These are phyloP conservation scores for Hygrocybe coccinea DNA, from an alignment of 768 basidiomycete genomes.

Conservation along the genomic window DNA sequence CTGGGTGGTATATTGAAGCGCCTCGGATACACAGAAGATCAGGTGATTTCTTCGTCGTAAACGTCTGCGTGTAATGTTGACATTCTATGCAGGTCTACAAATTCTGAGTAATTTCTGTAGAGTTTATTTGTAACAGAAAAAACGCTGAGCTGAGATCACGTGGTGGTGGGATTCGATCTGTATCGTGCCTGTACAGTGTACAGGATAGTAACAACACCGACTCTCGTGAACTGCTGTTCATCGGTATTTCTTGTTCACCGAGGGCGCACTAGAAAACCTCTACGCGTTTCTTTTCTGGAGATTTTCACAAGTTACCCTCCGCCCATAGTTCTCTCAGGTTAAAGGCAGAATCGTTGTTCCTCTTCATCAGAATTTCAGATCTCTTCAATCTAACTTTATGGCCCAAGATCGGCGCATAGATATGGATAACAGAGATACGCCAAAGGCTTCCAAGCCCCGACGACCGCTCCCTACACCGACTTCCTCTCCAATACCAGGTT, in stretches of 20 bases:
- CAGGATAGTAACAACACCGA: too few species aligned
- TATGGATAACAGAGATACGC: constrained; percentile 49
- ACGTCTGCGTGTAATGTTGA: neutral
- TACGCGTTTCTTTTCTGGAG: too few species aligned
- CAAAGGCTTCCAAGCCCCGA: constrained; percentile 33
- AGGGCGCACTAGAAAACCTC: too few species aligned
- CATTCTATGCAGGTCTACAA: constrained; percentile 3
- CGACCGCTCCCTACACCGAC: constrained; percentile 44
- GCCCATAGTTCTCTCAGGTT: too few species aligned
- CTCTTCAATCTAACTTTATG: neutral
- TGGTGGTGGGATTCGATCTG: too few species aligned
- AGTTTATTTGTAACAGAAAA: too few species aligned
- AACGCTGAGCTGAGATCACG: too few species aligned
- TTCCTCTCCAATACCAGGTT: constrained; percentile 16
- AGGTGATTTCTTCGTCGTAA: constrained; percentile 44
- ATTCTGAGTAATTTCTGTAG: neutral
- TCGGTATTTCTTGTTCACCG: too few species aligned
- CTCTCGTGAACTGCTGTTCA: too few species aligned
- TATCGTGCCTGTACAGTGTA: too few species aligned
- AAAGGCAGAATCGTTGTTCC: neutral
- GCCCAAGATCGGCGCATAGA: neutral
- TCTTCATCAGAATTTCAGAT: neutral
- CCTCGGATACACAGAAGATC: constrained; percentile 77
- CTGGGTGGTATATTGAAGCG: constrained; percentile 81
- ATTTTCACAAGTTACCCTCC: too few species aligned